Percentiles rank a stretch among this genome's conserved stretches.
phyloP scores from a whole-genome alignment of 805 yeast genomes.

The Suhomyces emberorum region DNA sequence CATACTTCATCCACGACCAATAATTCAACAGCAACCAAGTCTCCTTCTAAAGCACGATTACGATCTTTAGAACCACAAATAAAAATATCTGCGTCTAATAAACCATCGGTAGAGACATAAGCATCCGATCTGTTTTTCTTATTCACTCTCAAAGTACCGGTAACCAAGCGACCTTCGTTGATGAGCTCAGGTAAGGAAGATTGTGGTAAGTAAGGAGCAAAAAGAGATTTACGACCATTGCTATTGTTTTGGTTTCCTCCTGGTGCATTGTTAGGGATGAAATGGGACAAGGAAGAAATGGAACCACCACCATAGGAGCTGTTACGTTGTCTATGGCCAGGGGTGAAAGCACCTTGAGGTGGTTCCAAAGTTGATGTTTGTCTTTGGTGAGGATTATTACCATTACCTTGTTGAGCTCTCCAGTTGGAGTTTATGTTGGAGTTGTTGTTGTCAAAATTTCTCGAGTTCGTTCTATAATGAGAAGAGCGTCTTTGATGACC shows the following conservation, averaged over 20 bases:
- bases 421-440: slow-evolving; percentile 54
- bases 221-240: slow-evolving; percentile 68
- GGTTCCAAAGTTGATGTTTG: slow-evolving; percentile 33
- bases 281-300: slow-evolving; percentile 44
- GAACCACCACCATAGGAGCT: slow-evolving; percentile 64
- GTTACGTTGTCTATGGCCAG: slow-evolving; percentile 74
- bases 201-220: slow-evolving; percentile 96
- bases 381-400: slow-evolving; percentile 16
- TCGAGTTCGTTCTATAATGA: slow-evolving; percentile 37
- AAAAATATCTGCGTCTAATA: slow-evolving; percentile 93
- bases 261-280: slow-evolving; percentile 25
- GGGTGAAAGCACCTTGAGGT: slow-evolving; percentile 49
- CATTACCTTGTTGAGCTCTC: slow-evolving; percentile 55
- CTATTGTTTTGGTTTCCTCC: slow-evolving; percentile 30
- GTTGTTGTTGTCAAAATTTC: slow-evolving; percentile 35
- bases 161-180: slow-evolving; percentile 84
- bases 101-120: slow-evolving; percentile 95
- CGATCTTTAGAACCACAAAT: slow-evolving; percentile 98
- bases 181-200: slow-evolving; percentile 85
- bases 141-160: slow-evolving; percentile 90
- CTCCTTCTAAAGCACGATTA: slow-evolving; percentile 96
- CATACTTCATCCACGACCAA: slow-evolving; percentile 96
- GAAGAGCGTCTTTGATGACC: slow-evolving; percentile 39
- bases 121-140: slow-evolving; percentile 97
- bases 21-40: slow-evolving; percentile 91